Evolutionary conservation across 441 rosid species (phyloP).

Genomic region (Theobroma grandiflorum): DNA sequence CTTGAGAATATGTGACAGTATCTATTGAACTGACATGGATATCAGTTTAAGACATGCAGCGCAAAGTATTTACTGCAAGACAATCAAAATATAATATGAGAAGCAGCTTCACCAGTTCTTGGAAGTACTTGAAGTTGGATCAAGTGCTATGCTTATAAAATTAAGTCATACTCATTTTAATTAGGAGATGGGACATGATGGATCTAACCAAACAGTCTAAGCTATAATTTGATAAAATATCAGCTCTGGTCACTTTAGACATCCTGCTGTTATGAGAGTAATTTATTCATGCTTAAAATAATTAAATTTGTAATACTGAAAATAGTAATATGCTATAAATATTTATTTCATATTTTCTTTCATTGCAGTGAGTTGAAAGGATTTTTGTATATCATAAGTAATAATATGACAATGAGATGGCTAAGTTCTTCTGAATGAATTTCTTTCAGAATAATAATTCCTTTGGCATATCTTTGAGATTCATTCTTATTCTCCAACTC

Average conservation of each 20-base stretch:
- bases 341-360: background rate
- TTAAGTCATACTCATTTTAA: background rate
- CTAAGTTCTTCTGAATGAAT: background rate
- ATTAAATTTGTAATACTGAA: background rate
- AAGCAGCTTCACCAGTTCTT: background rate
- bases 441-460: background rate
- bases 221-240: background rate
- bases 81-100: background rate
- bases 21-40: background rate
- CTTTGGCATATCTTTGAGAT: background rate
- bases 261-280: background rate
- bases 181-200: slow-evolving; percentile 3
- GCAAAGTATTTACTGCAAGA: background rate
- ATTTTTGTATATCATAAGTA: background rate
- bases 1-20: background rate
- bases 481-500: background rate
- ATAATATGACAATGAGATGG: background rate
- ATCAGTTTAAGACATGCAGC: background rate
- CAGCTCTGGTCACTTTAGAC: background rate
- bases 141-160: background rate
- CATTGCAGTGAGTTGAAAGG: background rate
- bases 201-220: background rate
- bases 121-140: background rate
- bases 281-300: background rate
- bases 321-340: background rate